Percentiles rank a stretch among this genome's conserved stretches.
phyloP scores from a whole-genome alignment of 257 asterid species.

The Nicotiana tomentosiformis region DNA sequence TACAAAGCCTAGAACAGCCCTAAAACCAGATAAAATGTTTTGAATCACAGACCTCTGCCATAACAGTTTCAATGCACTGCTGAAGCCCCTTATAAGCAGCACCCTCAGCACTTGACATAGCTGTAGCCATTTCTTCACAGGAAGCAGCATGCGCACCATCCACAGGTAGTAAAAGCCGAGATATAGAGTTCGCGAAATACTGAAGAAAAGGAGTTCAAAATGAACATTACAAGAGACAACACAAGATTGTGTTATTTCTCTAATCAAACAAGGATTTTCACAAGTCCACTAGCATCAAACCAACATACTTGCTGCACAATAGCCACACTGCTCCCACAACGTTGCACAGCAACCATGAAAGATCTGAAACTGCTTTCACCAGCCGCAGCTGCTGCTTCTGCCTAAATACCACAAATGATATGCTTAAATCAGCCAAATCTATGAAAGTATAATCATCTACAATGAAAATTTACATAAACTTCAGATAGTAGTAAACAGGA shows the following conservation, averaged over 20 bases:
- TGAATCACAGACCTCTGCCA: constrained; percentile 79
- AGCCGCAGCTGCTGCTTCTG: constrained; percentile 99
- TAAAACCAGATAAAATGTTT: background rate
- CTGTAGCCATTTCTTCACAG: constrained; percentile 96
- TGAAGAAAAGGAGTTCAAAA: constrained; percentile 27
- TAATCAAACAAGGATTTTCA: background rate
- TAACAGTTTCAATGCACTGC: constrained; percentile 94
- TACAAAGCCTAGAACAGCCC: background rate
- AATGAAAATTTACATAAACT: background rate
- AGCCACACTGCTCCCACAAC: constrained; percentile 99
- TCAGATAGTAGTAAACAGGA: constrained; percentile 12
- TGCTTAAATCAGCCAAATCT: constrained; percentile 7
- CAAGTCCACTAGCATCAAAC: constrained; percentile 8
- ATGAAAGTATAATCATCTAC: constrained; percentile 2
- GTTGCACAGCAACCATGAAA: constrained; percentile 98
- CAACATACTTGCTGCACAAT: constrained; percentile 89
- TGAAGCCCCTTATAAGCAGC: constrained; percentile 98
- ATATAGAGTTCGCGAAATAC: constrained; percentile 90
- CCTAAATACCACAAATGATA: constrained; percentile 39
- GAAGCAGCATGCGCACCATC: constrained; percentile 99
- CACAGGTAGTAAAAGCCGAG: constrained; percentile 88
- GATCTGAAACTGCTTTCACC: constrained; percentile 98
- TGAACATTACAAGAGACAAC: background rate
- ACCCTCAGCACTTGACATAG: constrained; percentile 95
- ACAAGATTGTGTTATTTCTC: background rate